These are phyloP conservation scores for Triglochin maritima DNA, from an alignment of 106 monocot species.

Conservation along the genomic window DNA sequence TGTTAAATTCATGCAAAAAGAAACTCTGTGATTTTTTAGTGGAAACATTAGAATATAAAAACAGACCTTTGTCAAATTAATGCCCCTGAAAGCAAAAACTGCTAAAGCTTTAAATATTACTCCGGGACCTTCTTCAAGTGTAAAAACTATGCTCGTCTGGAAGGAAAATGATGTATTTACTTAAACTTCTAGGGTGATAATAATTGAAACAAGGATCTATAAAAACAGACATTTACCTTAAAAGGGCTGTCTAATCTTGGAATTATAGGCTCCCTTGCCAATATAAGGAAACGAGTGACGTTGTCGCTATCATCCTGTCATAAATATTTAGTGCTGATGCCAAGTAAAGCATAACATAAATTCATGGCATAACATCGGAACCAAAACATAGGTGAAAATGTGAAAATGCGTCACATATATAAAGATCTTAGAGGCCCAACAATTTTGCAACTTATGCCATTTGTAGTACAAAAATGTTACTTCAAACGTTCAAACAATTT, in stretches of 20 bases:
- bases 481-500: too few relatives aligned
- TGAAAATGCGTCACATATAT: background rate
- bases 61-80: conserved; percentile 60
- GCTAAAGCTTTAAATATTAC: conserved; percentile 63
- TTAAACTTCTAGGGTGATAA: background rate
- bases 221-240: conserved; percentile 31
- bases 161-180: background rate
- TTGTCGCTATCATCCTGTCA: conserved; percentile 46
- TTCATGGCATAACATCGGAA: too few relatives aligned
- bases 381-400: background rate
- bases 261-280: conserved; percentile 65
- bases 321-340: background rate
- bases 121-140: conserved; percentile 80
- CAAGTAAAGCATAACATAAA: too few relatives aligned
- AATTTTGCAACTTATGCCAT: too few relatives aligned
- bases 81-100: conserved; percentile 55
- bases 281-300: conserved; percentile 52
- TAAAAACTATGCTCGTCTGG: conserved; percentile 75
- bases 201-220: background rate
- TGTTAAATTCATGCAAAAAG: background rate
- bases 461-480: too few relatives aligned
- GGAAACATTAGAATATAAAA: background rate
- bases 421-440: too few relatives aligned
- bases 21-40: background rate
- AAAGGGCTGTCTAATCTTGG: conserved; percentile 46